These are phyloP conservation scores for Cyberlindnera saturnus DNA, from an alignment of 805 yeast species.

Conservation along the genomic window DNA sequence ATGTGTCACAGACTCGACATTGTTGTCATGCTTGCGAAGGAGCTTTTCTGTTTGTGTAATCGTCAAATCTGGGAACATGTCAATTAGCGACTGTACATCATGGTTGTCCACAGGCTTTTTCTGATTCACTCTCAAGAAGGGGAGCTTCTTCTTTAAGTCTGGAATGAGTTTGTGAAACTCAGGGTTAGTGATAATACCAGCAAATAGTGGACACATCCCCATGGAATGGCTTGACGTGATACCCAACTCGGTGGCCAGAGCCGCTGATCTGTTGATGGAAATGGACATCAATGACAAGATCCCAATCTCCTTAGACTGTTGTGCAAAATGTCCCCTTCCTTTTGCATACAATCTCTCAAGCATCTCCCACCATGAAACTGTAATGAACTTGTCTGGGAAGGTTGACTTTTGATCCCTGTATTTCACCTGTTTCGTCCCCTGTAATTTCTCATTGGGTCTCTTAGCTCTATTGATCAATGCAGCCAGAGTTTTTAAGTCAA, in stretches of 20 bases:
- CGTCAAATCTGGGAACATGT: slow-evolving; percentile 62
- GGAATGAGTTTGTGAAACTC: slow-evolving; percentile 42
- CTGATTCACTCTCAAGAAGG: slow-evolving; percentile 30
- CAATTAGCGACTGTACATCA: slow-evolving; percentile 34
- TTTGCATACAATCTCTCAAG: slow-evolving; percentile 53
- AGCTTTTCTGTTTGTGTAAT: slow-evolving; percentile 41
- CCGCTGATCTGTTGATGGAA: slow-evolving; percentile 20
- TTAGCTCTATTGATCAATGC: slow-evolving; percentile 3
- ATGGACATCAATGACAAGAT: slow-evolving; percentile 39
- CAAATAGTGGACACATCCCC: slow-evolving; percentile 45
- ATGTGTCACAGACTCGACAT: slow-evolving; percentile 54
- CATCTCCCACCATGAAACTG: slow-evolving; percentile 48
- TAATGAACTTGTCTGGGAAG: slow-evolving; percentile 53
- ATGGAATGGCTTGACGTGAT: slow-evolving; percentile 38
- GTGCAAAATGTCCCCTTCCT: slow-evolving; percentile 48
- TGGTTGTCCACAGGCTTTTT: slow-evolving; percentile 4
- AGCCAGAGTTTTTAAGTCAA: slow-evolving; percentile 15
- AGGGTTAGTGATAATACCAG: slow-evolving; percentile 45
- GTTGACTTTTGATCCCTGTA: background rate
- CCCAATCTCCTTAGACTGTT: slow-evolving; percentile 40
- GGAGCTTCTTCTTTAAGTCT: slow-evolving; percentile 44
- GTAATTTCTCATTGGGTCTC: background rate
- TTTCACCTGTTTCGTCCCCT: background rate
- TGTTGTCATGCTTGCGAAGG: slow-evolving; percentile 38
- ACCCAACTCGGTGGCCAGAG: slow-evolving; percentile 39